Conservation (phyloP, 306 rosid genomes). For the Trifolium fragiferum region DNA sequence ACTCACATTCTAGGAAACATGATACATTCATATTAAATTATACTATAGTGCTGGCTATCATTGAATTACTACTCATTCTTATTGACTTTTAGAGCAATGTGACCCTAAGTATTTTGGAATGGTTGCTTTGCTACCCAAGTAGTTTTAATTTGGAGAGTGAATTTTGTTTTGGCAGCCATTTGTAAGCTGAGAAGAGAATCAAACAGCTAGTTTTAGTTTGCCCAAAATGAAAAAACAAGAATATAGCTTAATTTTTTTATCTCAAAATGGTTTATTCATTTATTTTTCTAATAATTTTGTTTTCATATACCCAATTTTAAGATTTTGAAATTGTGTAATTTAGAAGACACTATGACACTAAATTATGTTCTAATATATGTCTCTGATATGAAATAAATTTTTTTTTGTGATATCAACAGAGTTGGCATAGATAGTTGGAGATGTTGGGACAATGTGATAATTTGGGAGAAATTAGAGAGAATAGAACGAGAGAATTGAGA, state of each 20-base stretch:
- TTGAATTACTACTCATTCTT: conserved; percentile 11
- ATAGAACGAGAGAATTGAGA: too few relatives aligned
- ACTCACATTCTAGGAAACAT: conserved; percentile 45
- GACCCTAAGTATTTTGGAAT: conserved; percentile 33
- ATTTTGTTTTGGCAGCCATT: conserved; percentile 35
- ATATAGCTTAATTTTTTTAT: neutral
- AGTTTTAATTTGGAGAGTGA: neutral
- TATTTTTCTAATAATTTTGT: neutral
- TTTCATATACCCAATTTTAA: neutral
- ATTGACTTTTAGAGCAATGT: conserved; percentile 28
- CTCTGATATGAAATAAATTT: too few relatives aligned
- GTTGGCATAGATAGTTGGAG: too few relatives aligned
- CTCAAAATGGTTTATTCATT: neutral
- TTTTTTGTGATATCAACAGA: too few relatives aligned
- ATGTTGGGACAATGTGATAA: too few relatives aligned
- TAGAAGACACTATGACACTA: too few relatives aligned
- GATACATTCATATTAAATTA: neutral
- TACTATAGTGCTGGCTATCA: neutral
- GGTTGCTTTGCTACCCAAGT: conserved; percentile 2
- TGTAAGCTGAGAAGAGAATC: neutral
- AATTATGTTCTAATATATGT: too few relatives aligned
- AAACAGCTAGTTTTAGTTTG: conserved; percentile 11
- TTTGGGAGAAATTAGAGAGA: too few relatives aligned
- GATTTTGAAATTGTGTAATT: neutral
- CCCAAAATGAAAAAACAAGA: neutral